Base-by-base conservation (phyloP, 1,139 yeast species). In the Geotrichum carabidarum region DNA sequence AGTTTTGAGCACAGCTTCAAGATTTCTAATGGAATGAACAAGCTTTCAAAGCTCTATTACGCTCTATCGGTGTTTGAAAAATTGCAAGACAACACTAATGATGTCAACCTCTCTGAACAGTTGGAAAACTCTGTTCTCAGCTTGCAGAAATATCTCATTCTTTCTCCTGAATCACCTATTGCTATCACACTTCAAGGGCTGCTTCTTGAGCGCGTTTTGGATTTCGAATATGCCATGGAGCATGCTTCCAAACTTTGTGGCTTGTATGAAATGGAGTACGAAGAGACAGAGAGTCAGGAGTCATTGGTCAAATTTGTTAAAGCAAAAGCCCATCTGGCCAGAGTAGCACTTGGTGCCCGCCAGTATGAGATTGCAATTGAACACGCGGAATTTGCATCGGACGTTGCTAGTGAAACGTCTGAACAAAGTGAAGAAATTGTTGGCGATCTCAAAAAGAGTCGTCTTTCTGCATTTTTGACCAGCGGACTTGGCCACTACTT, bases 1-100 rank as follows among this genome's bases (percentile, higher is more conserved):
- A 68, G 86, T 50, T 85, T 84, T 65, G 83, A 88, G 0, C 97
- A 91, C 68, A 86, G 96, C 0, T 86, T 79, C 62, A 78, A 83
- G 14, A 71, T 90, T 48, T 82, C 96, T 1, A 84, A 84, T 63
- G 96, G 96, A 1, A 73, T 78, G 50, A 47, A 42, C 34, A 82
- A 86, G n/a, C 69, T 82, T 52, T 82, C 93, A 0, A 90, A 86
- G 66, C 68, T 89, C 48, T 71, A 88, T 43, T 89, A 84, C 68
- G 94, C 90, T 0, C 71, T 81, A 44, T 76, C 84, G 1, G 78
- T 82, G 41, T 74, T 84, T 40, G 68, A 68, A 43, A 56, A 58
- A 18, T 56, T 59, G 15, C 58, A 55, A 42, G 41, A 44, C 11
- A 50, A 38, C n/a, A 18, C 27, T 3, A 48, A 50, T 11, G 50